Conservation (phyloP, 2,329 filamentous ascomycete species). For the Alternaria postmessia region DNA sequence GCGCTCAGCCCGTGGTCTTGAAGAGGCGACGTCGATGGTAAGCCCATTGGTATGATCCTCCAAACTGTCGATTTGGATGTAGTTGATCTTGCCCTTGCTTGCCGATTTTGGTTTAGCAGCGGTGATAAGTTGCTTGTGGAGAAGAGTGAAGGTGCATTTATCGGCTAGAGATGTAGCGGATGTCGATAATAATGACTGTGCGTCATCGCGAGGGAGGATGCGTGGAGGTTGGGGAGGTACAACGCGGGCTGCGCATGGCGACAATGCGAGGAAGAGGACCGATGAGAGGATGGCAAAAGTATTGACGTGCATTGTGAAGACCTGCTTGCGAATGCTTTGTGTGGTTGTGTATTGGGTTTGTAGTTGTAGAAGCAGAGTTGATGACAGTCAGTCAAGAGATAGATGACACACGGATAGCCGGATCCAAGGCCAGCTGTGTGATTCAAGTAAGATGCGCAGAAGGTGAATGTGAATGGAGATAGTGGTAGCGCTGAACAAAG, state of each 20-base stretch:
- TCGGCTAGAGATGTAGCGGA: constrained; percentile 3
- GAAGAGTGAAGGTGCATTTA: constrained; percentile 30
- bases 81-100: constrained; percentile 9
- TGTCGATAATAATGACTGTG: background rate
- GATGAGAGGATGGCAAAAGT: constrained; percentile 11
- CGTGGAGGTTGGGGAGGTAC: constrained; percentile 8
- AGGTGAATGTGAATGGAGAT: background rate
- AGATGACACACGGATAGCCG: background rate
- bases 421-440: constrained; percentile 3
- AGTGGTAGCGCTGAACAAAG: background rate
- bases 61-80: constrained; percentile 26
- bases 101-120: background rate
- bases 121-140: constrained; percentile 20
- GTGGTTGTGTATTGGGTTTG: background rate
- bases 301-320: constrained; percentile 18
- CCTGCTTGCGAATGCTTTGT: background rate
- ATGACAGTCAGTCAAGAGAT: background rate
- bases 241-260: constrained; percentile 4
- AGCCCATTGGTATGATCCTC: constrained; percentile 22
- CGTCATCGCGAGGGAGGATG: constrained; percentile 3
- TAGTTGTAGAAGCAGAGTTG: background rate
- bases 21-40: constrained; percentile 21
- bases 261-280: constrained; percentile 4
- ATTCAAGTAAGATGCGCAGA: background rate
- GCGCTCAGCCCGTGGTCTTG: constrained; percentile 13